Evolutionary conservation across 495 filamentous ascomycete genomes (phyloP).

Genomic region (Amphirosellinia nigrospora): DNA sequence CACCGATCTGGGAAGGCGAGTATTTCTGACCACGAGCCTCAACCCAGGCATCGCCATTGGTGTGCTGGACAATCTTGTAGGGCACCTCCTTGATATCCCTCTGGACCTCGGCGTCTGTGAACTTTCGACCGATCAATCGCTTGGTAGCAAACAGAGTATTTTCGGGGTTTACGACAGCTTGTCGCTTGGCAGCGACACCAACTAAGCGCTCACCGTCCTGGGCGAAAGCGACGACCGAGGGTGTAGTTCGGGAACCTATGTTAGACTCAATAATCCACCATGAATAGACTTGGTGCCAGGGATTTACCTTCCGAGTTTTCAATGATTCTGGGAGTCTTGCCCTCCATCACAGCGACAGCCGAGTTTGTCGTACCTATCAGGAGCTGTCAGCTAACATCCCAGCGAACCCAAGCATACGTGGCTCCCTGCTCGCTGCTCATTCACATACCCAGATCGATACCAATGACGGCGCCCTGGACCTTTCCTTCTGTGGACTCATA

Average conservation of each 20-base stretch:
- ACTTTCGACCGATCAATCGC: conserved; percentile 99
- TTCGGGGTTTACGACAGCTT: conserved; percentile 98
- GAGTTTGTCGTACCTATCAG: conserved; percentile 91
- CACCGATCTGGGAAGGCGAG: conserved; percentile 97
- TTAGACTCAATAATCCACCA: too few relatives aligned
- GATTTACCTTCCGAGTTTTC: conserved; percentile 91
- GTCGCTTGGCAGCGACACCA: conserved; percentile 97
- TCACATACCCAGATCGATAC: conserved; percentile 97
- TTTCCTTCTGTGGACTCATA: conserved; percentile 86
- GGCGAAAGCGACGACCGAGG: conserved; percentile 95
- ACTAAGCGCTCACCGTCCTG: conserved; percentile 97
- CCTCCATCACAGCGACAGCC: conserved; percentile 97
- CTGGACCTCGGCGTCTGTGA: conserved; percentile 94
- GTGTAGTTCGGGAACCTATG: conserved; percentile 90
- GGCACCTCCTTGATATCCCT: conserved; percentile 98
- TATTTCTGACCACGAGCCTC: conserved; percentile 95
- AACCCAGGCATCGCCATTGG: conserved; percentile 97
- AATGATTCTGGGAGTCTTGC: conserved; percentile 92
- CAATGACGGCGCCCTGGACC: conserved; percentile 94
- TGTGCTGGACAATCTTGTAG: conserved; percentile 99
- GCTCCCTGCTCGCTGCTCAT: background rate
- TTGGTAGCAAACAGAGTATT: conserved; percentile 99
- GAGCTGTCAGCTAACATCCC: conserved; percentile 24
- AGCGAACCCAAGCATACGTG: background rate
- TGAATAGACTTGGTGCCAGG: background rate